These are phyloP conservation scores for Cercospora sojina DNA, from an alignment of 2,329 filamentous ascomycete genomes.

Conservation along the genomic window DNA sequence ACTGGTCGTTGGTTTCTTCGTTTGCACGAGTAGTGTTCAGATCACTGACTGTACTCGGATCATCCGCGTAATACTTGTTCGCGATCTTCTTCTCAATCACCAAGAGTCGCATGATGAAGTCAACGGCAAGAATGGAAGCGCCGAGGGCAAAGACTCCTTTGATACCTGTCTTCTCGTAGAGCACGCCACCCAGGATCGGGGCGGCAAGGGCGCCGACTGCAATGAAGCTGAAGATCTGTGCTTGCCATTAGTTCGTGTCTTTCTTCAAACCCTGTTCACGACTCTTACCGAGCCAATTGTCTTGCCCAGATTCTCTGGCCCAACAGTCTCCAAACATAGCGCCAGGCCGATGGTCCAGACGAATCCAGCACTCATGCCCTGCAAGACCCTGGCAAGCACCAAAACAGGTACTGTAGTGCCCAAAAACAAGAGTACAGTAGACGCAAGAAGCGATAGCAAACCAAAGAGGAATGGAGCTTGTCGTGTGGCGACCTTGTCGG, in stretches of 20 bases:
- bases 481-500: slow-evolving; percentile 55
- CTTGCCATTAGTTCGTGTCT: not conserved
- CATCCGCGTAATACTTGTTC: slow-evolving; percentile 42
- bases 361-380: slow-evolving; percentile 58
- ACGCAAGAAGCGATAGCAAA: slow-evolving; percentile 52
- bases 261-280: not conserved
- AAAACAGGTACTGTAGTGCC: slow-evolving; percentile 52
- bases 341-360: slow-evolving; percentile 62
- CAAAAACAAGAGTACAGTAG: slow-evolving; percentile 56
- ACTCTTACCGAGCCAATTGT: slow-evolving; percentile 56
- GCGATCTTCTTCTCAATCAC: slow-evolving; percentile 65
- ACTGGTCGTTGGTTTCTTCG: slow-evolving; percentile 18
- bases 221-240: slow-evolving; percentile 58
- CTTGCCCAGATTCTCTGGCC: slow-evolving; percentile 57
- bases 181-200: slow-evolving; percentile 59
- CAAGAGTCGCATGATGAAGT: slow-evolving; percentile 59
- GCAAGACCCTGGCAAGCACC: slow-evolving; percentile 54
- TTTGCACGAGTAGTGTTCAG: slow-evolving; percentile 22
- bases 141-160: slow-evolving; percentile 59
- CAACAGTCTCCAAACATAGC: slow-evolving; percentile 59
- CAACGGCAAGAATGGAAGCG: slow-evolving; percentile 55
- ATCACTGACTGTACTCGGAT: slow-evolving; percentile 29
- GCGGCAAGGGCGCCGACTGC: slow-evolving; percentile 57
- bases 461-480: slow-evolving; percentile 60
- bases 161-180: slow-evolving; percentile 61